These are phyloP conservation scores for Eustoma russellianum DNA, from an alignment of 257 asterid species.

Conservation along the genomic window DNA sequence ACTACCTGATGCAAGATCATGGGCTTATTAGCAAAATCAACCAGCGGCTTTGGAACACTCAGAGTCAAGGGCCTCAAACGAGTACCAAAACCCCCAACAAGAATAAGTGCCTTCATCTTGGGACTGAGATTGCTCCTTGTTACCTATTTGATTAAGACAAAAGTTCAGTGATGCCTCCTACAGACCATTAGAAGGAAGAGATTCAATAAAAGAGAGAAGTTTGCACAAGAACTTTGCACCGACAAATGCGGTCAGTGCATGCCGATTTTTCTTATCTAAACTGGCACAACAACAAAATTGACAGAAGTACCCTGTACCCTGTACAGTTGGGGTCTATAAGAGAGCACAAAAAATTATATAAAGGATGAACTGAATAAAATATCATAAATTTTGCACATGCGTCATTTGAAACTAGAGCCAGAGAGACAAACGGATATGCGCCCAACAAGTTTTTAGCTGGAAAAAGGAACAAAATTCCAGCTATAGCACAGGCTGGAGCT, in stretches of 20 bases:
- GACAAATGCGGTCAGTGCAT: slow-evolving; percentile 41
- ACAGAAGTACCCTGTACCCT: slow-evolving; percentile 23
- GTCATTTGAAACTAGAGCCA: slow-evolving; percentile 14
- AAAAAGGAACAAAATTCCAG: slow-evolving; percentile 47
- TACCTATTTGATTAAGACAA: slow-evolving; percentile 11
- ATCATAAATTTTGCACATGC: slow-evolving; percentile 16
- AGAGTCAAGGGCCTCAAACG: slow-evolving; percentile 88
- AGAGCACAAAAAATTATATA: slow-evolving; percentile 11
- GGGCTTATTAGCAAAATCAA: slow-evolving; percentile 93
- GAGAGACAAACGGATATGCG: slow-evolving; percentile 8
- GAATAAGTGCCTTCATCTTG: slow-evolving; percentile 89
- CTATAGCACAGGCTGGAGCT: slow-evolving; percentile 42
- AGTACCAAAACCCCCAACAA: slow-evolving; percentile 94
- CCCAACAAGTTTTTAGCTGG: slow-evolving; percentile 19
- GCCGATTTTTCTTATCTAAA: slow-evolving; percentile 21
- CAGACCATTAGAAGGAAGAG: slow-evolving; percentile 3
- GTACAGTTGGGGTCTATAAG: slow-evolving; percentile 8
- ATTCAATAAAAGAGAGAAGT: neutral
- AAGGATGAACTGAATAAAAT: slow-evolving; percentile 17
- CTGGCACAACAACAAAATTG: slow-evolving; percentile 21
- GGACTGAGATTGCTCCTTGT: slow-evolving; percentile 15
- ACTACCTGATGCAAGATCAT: slow-evolving; percentile 97
- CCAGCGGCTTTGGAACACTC: slow-evolving; percentile 89
- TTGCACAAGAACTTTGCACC: slow-evolving; percentile 25
- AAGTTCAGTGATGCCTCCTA: slow-evolving; percentile 1